A percentile compares a stretch with the other conserved stretches of the same genome.
Conservation (phyloP, 805 yeast genomes). For the Ogataea neopini region DNA sequence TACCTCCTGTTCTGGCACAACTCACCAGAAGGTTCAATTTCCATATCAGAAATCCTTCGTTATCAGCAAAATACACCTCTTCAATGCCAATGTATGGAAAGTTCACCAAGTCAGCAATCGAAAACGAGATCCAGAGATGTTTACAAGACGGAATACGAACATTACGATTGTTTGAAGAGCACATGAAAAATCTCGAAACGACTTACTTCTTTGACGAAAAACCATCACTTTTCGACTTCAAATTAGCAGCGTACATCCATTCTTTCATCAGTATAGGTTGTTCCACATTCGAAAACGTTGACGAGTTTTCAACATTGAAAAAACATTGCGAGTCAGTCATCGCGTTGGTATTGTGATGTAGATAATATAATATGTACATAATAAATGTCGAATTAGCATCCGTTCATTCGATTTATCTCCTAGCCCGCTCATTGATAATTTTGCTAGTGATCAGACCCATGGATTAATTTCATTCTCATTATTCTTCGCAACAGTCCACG, state of each 20-base stretch:
- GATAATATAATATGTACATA: not conserved
- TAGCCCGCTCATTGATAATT: too few species aligned
- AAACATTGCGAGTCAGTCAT: conserved; percentile 22
- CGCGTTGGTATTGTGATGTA: conserved; percentile 13
- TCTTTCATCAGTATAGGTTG: conserved; percentile 18
- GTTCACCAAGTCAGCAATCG: conserved; percentile 8
- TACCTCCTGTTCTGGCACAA: conserved; percentile 10
- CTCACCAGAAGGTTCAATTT: conserved; percentile 37
- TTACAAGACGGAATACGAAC: conserved; percentile 19
- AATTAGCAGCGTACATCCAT: conserved; percentile 26
- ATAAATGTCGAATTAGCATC: too few species aligned
- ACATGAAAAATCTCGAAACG: conserved; percentile 3
- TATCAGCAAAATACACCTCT: conserved; percentile 16
- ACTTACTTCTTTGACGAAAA: conserved; percentile 17
- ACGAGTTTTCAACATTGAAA: conserved; percentile 9
- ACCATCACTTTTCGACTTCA: conserved; percentile 26
- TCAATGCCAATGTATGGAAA: conserved; percentile 9
- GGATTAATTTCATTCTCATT: conserved; percentile 65
- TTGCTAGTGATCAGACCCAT: conserved; percentile 48
- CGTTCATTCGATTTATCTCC: too few species aligned
- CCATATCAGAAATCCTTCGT: conserved; percentile 39
- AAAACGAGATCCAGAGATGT: conserved; percentile 19
- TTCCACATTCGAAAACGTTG: conserved; percentile 8
- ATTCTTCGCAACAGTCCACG: conserved; percentile 47
- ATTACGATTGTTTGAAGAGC: conserved; percentile 12